Evolutionary conservation across 139 green algal genomes (phyloP), one percentile per base, ranked within the genome.

Genomic region (Mesotaenium endlicherianum): DNA sequence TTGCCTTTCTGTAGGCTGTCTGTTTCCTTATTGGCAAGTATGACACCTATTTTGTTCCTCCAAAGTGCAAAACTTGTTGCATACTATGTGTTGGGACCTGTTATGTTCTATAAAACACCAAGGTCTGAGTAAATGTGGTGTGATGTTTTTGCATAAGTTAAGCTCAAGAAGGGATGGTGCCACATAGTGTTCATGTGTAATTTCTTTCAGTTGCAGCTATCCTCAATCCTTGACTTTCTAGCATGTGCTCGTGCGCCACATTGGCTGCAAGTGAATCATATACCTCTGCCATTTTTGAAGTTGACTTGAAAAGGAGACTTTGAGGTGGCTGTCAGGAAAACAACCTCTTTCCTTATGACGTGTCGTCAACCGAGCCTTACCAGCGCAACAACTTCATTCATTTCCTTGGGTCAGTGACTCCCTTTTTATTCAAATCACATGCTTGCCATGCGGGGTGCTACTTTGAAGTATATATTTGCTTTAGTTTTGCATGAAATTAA

Each of bases 361-460:
- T 92, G 0, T 94, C 91, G n/a, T 94, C 93, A 58, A 97, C 94
- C 11, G 94, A 97, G 76, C 86, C 69, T 0, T 95, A 94, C 84
- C 91, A 92, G 77, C 87, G 94, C 0, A 90, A 96, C 85, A 94
- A 83, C 82, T 59, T 93, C 3, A 30, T 81, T 0, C 86, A 93
- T 42, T 97, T 97, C 50, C 69, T 93, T n/a, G 49, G 43, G 75
- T 82, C 26, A 47, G 71, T 55, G 11, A n/a, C 38, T 17, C 36
- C 2, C 34, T 4, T 16, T 70, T 72, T 14, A 6, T 38, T 72
- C 60, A 72, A 64, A 26, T 64, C 26, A 26, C 26, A 64, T 34
- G 26, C 20, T 64, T n/a, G n/a, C n/a, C n/a, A n/a, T n/a, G n/a
- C n/a, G n/a, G n/a, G n/a, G n/a, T n/a, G n/a, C n/a, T n/a, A n/a